Conservation (phyloP, 2,329 filamentous ascomycete genomes). For the Colletotrichum sp. region DNA sequence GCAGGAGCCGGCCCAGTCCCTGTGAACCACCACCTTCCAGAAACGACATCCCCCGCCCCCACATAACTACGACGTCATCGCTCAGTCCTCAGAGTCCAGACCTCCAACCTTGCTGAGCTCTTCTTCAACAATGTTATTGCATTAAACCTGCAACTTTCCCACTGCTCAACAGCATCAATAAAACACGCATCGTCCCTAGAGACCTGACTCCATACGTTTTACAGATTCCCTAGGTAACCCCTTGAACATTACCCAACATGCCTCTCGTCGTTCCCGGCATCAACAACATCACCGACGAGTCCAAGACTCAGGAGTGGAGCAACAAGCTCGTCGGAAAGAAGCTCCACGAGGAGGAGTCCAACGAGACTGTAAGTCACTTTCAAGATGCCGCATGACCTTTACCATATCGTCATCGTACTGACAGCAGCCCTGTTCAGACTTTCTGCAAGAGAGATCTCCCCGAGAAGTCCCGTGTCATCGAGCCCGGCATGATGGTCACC, state of each 20-base stretch:
- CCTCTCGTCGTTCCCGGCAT: conserved; percentile 69
- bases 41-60: conserved; percentile 12
- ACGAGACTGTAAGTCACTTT: conserved; percentile 55
- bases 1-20: background rate
- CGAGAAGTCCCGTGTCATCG: conserved; percentile 58
- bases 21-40: background rate
- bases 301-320: conserved; percentile 62
- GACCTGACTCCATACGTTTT: background rate
- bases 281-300: conserved; percentile 47
- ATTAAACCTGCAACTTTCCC: background rate
- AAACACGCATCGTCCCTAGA: background rate
- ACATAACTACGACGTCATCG: conserved; percentile 18
- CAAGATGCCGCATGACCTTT: background rate
- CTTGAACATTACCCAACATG: conserved; percentile 46
- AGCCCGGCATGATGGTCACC: conserved; percentile 62
- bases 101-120: background rate
- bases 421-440: conserved; percentile 42
- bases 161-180: too few species aligned
- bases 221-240: background rate
- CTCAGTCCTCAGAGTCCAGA: background rate
- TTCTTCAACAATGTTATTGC: background rate
- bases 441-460: conserved; percentile 68
- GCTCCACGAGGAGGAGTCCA: conserved; percentile 54
- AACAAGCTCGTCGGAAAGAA: conserved; percentile 70
- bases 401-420: background rate